Evolutionary conservation across 495 filamentous ascomycete species (phyloP), one percentile per base, ranked within the genome.

Genomic region (Endocarpon pusillum): DNA sequence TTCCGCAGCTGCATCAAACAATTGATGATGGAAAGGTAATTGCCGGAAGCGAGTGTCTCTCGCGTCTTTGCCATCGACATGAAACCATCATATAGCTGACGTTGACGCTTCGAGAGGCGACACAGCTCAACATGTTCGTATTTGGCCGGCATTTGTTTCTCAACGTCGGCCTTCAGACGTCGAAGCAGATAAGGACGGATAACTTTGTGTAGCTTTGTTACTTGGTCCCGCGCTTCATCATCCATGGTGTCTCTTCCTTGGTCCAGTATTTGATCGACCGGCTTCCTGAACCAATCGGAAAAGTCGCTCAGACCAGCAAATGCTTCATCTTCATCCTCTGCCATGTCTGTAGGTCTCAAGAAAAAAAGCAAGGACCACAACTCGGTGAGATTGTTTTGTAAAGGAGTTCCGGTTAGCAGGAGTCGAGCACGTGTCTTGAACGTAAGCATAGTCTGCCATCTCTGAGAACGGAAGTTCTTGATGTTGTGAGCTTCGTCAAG

Each of bases 401-500:
- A 61, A 1, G 91, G 91, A 3, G 91, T 99, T 33, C 91, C 91
- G 1, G 91, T 99, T 3, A 99, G 64, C 2, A 99, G 65, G 22
- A 99, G 67, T 16, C 91, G 69, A 16, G 85, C 77, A 30, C 75
- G 71, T 3, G 87, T 94, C 41, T 82, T 79, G 57, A 96, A 91
- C 1, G 75, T 89, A 4, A 99, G 69, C 32, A 99, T 61, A 0
- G 81, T 82, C 50, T 96, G 87, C 89, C 89, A 99, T 38, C 87
- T 65, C 51, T 92, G 85, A 0, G 87, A 93, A 42, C 86, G 83
- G 64, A 94, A 96, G 50, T 99, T 99, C 53, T 96, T 96, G 65
- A 99, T 99, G 52, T 96, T 96, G 53, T 99, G 91, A 1, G 91
- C 91, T 58, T 99, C 91, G 50, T 99, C 91, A 11, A 99, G 71